These are phyloP conservation scores for Sungouiozyma ichnusensis DNA, from an alignment of 805 yeast species.

Conservation along the genomic window DNA sequence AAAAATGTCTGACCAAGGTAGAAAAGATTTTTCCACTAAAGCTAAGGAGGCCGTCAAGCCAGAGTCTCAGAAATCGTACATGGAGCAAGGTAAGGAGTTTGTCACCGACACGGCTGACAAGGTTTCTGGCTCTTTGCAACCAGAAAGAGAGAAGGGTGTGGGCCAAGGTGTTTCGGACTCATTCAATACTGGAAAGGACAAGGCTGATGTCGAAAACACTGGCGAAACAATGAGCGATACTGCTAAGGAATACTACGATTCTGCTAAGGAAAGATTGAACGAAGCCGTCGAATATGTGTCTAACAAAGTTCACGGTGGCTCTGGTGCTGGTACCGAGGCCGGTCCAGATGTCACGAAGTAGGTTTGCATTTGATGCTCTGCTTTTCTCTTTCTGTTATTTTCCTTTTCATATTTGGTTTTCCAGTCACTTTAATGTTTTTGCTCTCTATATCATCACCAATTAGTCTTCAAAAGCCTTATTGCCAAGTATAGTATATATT, in stretches of 20 bases:
- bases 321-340: constrained; percentile 13
- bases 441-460: no score
- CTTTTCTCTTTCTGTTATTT: neutral
- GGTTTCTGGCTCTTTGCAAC: constrained; percentile 47
- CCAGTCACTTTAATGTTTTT: neutral
- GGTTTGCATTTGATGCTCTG: neutral
- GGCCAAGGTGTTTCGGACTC: constrained; percentile 61
- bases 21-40: constrained; percentile 70
- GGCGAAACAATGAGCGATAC: constrained; percentile 40
- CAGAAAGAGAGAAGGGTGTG: constrained; percentile 58
- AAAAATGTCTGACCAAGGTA: constrained; percentile 44
- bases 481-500: neutral
- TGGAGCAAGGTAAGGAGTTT: constrained; percentile 60
- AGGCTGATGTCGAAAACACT: constrained; percentile 24
- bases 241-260: constrained; percentile 47
- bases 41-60: constrained; percentile 59
- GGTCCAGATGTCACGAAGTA: constrained; percentile 1
- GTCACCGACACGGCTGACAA: constrained; percentile 60
- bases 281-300: constrained; percentile 39
- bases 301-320: constrained; percentile 44
- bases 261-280: constrained; percentile 42
- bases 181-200: constrained; percentile 44
- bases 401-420: neutral
- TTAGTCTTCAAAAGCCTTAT: no score
- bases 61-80: constrained; percentile 52